These are phyloP conservation scores for Zymoseptoria tritici DNA, from an alignment of 2,329 filamentous ascomycete species.

Conservation along the genomic window DNA sequence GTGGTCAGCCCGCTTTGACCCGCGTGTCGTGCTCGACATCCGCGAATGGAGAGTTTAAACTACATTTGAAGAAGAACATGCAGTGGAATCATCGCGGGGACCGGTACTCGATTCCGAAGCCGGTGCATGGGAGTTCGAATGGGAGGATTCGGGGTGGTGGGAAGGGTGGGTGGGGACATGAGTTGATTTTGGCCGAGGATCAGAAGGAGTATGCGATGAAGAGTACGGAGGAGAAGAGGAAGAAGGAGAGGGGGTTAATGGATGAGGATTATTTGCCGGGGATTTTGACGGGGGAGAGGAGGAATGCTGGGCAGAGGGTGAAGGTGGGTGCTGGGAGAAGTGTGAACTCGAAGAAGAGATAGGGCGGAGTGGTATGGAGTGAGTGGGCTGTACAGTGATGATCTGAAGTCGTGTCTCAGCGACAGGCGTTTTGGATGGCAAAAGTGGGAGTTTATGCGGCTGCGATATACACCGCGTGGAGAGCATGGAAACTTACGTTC, in stretches of 20 bases:
- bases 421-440: neutral
- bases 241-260: slow-evolving; percentile 75
- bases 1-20: slow-evolving; percentile 79
- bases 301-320: slow-evolving; percentile 56
- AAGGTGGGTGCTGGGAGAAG: slow-evolving; percentile 79
- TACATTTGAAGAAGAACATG: slow-evolving; percentile 90
- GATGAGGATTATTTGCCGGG: slow-evolving; percentile 86
- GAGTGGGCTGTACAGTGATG: neutral
- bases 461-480: neutral
- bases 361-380: neutral
- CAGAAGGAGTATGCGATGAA: slow-evolving; percentile 82
- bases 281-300: slow-evolving; percentile 74
- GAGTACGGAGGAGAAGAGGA: slow-evolving; percentile 54
- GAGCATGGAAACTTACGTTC: neutral
- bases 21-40: slow-evolving; percentile 82
- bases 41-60: slow-evolving; percentile 66
- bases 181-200: slow-evolving; percentile 82
- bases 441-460: neutral
- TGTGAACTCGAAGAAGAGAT: slow-evolving; percentile 70
- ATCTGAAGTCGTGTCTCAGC: neutral
- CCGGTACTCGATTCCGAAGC: slow-evolving; percentile 87
- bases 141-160: slow-evolving; percentile 69
- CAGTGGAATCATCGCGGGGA: slow-evolving; percentile 94
- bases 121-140: slow-evolving; percentile 70
- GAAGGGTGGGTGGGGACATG: slow-evolving; percentile 77